These are phyloP conservation scores for Diaporthe vexans DNA, from an alignment of 2,329 filamentous ascomycete species.

Conservation along the genomic window DNA sequence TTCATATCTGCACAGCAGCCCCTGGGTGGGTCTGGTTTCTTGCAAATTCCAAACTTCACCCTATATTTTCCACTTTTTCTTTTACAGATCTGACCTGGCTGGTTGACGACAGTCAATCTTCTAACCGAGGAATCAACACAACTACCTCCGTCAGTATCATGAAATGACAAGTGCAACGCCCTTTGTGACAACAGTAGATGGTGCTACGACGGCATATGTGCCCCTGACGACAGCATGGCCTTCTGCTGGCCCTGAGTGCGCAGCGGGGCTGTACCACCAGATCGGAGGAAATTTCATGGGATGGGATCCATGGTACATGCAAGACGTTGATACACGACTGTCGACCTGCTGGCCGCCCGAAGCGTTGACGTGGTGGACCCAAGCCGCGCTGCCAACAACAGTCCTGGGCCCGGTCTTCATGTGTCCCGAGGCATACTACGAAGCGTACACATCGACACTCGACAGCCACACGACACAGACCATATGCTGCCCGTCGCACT, in stretches of 20 bases:
- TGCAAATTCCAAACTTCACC: not conserved
- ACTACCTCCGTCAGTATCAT: not conserved
- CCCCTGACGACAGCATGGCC: conserved; percentile 31
- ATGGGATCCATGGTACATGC: conserved; percentile 37
- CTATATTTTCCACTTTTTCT: not conserved
- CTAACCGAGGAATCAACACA: not conserved
- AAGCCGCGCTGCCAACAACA: conserved; percentile 11
- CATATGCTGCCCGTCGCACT: conserved; percentile 33
- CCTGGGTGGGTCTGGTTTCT: not conserved
- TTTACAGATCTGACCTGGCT: not conserved
- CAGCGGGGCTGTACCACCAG: conserved; percentile 24
- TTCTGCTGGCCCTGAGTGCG: conserved; percentile 26
- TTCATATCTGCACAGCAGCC: not conserved
- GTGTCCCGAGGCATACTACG: conserved; percentile 26
- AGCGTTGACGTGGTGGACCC: conserved; percentile 36
- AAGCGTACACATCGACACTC: conserved; percentile 2
- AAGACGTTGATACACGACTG: not conserved
- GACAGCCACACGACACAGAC: conserved; percentile 23
- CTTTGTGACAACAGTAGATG: conserved; percentile 29
- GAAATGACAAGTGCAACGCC: conserved; percentile 13
- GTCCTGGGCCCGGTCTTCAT: conserved; percentile 21
- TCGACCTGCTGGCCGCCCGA: conserved; percentile 39
- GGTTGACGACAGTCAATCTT: not conserved
- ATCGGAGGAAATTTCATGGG: conserved; percentile 23
- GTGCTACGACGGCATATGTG: conserved; percentile 23